Conservation (phyloP, 768 basidiomycete species). For the Tulasnella sp. region DNA sequence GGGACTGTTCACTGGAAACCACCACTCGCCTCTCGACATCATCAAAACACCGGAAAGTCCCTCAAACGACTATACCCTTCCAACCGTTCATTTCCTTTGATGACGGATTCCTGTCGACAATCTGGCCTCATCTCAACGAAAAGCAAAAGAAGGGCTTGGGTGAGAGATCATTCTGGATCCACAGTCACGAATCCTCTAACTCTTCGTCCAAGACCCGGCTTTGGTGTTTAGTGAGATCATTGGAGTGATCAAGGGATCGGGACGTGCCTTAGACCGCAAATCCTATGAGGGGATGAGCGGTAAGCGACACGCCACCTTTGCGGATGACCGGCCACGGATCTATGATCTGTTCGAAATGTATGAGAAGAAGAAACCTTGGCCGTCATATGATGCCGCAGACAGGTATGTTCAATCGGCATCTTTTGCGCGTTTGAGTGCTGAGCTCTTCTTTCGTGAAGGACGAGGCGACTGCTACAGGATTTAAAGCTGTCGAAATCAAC, state of each 20-base stretch:
- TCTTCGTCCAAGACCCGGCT: slow-evolving; percentile 4
- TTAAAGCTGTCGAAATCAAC: slow-evolving; percentile 24
- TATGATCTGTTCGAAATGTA: slow-evolving; percentile 47
- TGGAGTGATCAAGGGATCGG: slow-evolving; percentile 50
- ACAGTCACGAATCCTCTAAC: background rate
- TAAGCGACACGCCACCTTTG: slow-evolving; percentile 43
- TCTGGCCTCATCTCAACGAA: slow-evolving; percentile 11
- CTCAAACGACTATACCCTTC: background rate
- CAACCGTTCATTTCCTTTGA: slow-evolving; percentile 7
- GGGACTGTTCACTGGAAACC: background rate
- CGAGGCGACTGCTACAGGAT: slow-evolving; percentile 35
- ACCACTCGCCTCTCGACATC: background rate
- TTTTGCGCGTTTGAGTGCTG: background rate
- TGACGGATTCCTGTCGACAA: background rate
- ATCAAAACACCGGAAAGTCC: too few species aligned
- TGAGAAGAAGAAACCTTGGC: slow-evolving; percentile 33
- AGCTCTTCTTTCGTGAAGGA: slow-evolving; percentile 26
- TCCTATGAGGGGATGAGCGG: slow-evolving; percentile 39
- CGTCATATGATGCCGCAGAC: slow-evolving; percentile 47
- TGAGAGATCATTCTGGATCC: background rate
- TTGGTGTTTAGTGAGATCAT: slow-evolving; percentile 18
- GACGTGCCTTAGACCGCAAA: slow-evolving; percentile 36
- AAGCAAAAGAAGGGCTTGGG: background rate
- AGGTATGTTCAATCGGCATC: slow-evolving; percentile 28
- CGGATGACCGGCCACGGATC: slow-evolving; percentile 34